These are phyloP conservation scores for Panaeolus cyanescens DNA, from an alignment of 768 basidiomycete genomes.

Conservation along the genomic window DNA sequence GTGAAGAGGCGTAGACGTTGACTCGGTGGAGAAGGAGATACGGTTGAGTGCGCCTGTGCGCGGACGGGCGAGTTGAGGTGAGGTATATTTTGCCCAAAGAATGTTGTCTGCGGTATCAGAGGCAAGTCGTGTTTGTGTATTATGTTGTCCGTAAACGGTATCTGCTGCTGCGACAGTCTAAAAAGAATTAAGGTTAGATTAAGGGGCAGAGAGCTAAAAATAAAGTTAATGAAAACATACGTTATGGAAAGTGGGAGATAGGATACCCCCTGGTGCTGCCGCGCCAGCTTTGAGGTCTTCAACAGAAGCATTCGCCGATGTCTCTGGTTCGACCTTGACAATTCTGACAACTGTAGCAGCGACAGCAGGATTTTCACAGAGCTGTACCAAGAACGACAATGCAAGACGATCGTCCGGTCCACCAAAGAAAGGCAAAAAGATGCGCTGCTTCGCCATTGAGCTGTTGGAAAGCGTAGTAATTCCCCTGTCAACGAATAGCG, in stretches of 20 bases:
- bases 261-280: background rate
- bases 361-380: slow-evolving; percentile 57
- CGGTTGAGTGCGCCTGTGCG: slow-evolving; percentile 53
- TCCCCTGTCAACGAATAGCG: slow-evolving; percentile 83
- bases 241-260: slow-evolving; percentile 25
- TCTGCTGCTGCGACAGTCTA: slow-evolving; percentile 53
- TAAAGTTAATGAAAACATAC: slow-evolving; percentile 24
- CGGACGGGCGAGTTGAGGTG: slow-evolving; percentile 24
- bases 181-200: background rate
- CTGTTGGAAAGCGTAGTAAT: slow-evolving; percentile 29
- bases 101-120: slow-evolving; percentile 86
- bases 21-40: slow-evolving; percentile 57
- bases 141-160: slow-evolving; percentile 69
- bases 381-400: slow-evolving; percentile 80
- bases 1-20: slow-evolving; percentile 58
- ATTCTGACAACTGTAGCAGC: slow-evolving; percentile 77
- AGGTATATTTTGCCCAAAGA: slow-evolving; percentile 68
- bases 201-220: background rate
- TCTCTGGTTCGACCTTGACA: slow-evolving; percentile 39
- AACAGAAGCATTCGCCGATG: slow-evolving; percentile 28
- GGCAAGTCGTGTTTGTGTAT: slow-evolving; percentile 65
- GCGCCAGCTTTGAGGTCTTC: slow-evolving; percentile 19
- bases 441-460: slow-evolving; percentile 43
- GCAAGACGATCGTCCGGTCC: slow-evolving; percentile 93
- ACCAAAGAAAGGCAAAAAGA: slow-evolving; percentile 91